phyloP scores from a whole-genome alignment of 176 grass and related monocot genomes.

The Raddia guianensis region DNA sequence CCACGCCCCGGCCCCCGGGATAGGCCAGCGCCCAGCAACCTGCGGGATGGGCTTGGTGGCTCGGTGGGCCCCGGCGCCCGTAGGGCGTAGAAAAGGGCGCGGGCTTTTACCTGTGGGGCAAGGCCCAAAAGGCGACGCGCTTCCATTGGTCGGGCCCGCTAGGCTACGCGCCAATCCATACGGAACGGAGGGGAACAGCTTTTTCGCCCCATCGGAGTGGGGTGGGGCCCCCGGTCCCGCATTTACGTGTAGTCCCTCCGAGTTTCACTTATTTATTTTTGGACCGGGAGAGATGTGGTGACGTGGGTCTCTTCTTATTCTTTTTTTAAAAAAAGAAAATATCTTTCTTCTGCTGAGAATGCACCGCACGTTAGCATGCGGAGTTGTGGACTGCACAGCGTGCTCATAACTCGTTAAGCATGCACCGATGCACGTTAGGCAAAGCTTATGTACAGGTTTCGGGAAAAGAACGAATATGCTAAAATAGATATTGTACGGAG shows the following conservation, averaged over 20 bases:
- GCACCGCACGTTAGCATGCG: not conserved
- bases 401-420: not conserved
- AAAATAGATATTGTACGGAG: too few species aligned
- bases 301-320: too few species aligned
- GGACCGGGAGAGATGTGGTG: too few species aligned
- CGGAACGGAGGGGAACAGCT: not conserved
- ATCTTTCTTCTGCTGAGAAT: not conserved
- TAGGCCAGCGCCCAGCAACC: not conserved
- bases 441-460: too few species aligned
- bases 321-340: not conserved
- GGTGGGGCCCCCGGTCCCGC: not conserved
- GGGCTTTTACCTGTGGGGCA: conserved; percentile 33
- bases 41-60: not conserved
- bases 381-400: not conserved
- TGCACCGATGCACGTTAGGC: too few species aligned
- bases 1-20: not conserved
- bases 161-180: conserved; percentile 39
- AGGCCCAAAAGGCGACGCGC: conserved; percentile 22
- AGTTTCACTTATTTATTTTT: too few species aligned
- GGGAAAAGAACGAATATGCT: too few species aligned
- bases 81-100: not conserved
- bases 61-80: not conserved
- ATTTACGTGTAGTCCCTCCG: not conserved
- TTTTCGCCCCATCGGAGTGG: not conserved
- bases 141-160: conserved; percentile 28